phyloP scores from a whole-genome alignment of 345 rosid genomes.

The Boechera stricta region DNA sequence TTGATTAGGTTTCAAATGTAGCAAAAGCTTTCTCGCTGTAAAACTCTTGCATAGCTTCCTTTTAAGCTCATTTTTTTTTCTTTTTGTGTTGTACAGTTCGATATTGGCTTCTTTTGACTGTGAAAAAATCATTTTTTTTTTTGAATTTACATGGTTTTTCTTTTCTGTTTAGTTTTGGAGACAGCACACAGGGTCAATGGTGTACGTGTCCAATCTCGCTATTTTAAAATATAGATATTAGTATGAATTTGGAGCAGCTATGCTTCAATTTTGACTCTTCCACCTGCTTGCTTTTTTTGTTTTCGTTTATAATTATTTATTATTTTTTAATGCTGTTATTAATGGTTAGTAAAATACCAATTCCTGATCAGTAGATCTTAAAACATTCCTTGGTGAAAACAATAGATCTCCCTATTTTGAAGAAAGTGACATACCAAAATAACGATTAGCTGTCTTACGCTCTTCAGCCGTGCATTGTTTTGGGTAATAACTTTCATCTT shows the following conservation, averaged over 20 bases:
- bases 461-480: too few species aligned
- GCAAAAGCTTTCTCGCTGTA: conserved; percentile 30
- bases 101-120: conserved; percentile 22
- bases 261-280: not conserved
- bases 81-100: conserved; percentile 18
- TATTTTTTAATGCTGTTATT: not conserved
- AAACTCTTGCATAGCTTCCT: conserved; percentile 22
- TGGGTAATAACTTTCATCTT: not conserved
- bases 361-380: not conserved
- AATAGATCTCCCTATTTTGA: not conserved
- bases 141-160: not conserved
- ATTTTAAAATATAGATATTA: not conserved
- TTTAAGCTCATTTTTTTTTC: not conserved
- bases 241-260: not conserved
- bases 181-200: not conserved
- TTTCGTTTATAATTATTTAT: not conserved
- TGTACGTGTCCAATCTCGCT: not conserved
- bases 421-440: conserved; percentile 17
- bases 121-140: not conserved
- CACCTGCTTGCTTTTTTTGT: not conserved
- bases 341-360: not conserved
- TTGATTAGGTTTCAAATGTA: conserved; percentile 15
- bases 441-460: not conserved
- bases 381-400: not conserved
- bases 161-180: not conserved